These are phyloP conservation scores for Lumnitzera racemosa DNA, from an alignment of 345 rosid genomes.

Conservation along the genomic window DNA sequence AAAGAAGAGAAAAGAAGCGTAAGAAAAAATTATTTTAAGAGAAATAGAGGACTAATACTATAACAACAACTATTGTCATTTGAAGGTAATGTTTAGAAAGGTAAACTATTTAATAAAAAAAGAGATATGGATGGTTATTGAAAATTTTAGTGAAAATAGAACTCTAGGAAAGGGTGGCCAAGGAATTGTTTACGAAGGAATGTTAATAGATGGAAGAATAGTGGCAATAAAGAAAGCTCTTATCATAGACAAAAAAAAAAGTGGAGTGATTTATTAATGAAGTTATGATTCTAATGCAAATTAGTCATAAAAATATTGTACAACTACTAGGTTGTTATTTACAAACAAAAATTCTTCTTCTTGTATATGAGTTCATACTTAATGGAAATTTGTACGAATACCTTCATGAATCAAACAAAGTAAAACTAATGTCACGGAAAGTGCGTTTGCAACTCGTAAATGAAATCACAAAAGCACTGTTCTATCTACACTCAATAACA, in stretches of 20 bases:
- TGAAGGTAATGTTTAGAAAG: neutral
- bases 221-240: slow-evolving; percentile 3
- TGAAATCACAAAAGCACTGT: too few species aligned
- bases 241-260: neutral
- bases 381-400: slow-evolving; percentile 10
- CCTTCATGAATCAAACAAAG: slow-evolving; percentile 1
- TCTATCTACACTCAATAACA: too few species aligned
- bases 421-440: slow-evolving; percentile 8
- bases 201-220: slow-evolving; percentile 8
- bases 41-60: slow-evolving; percentile 1
- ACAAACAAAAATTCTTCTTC: slow-evolving; percentile 2
- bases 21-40: slow-evolving; percentile 7
- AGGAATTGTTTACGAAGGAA: slow-evolving; percentile 7
- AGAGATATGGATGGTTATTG: neutral
- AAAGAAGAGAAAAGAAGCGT: slow-evolving; percentile 1
- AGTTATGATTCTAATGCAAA: neutral
- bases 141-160: neutral
- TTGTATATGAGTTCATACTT: slow-evolving; percentile 10
- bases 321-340: slow-evolving; percentile 1
- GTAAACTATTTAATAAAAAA: neutral
- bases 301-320: slow-evolving; percentile 4
- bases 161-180: slow-evolving; percentile 1
- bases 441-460: neutral
- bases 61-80: neutral
- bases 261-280: slow-evolving; percentile 1